Conservation (phyloP, 805 yeast species). For the Yarrowia yakushimensis region DNA sequence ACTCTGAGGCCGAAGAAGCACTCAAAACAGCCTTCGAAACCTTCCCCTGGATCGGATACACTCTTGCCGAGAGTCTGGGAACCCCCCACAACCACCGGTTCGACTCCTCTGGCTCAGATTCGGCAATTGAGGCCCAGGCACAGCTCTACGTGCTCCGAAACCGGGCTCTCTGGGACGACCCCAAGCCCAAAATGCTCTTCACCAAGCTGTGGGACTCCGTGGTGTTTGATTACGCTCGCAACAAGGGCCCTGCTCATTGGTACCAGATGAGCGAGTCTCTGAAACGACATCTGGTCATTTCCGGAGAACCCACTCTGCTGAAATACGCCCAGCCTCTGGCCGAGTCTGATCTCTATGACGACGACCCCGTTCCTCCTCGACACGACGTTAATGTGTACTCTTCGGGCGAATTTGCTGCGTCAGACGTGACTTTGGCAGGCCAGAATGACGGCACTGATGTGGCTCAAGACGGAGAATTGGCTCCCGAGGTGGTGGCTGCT, state of each 20-base stretch:
- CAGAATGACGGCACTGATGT: slow-evolving; percentile 8
- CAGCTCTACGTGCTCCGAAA: slow-evolving; percentile 13
- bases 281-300: slow-evolving; percentile 17
- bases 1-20: background rate
- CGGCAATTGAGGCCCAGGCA: slow-evolving; percentile 12
- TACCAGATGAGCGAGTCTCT: slow-evolving; percentile 1
- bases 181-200: slow-evolving; percentile 15
- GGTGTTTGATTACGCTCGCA: background rate
- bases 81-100: background rate
- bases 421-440: slow-evolving; percentile 4
- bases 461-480: background rate
- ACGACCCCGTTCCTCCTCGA: slow-evolving; percentile 19
- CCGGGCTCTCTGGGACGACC: slow-evolving; percentile 14
- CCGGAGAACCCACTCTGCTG: slow-evolving; percentile 13
- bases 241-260: slow-evolving; percentile 15
- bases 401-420: background rate
- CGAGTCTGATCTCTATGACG: slow-evolving; percentile 10
- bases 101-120: background rate
- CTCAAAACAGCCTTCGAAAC: slow-evolving; percentile 12
- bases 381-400: slow-evolving; percentile 3
- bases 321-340: slow-evolving; percentile 15
- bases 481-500: slow-evolving; percentile 12
- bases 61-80: slow-evolving; percentile 21
- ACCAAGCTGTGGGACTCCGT: slow-evolving; percentile 9
- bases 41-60: slow-evolving; percentile 23